Evolutionary conservation across 2,329 filamentous ascomycete genomes (phyloP).

Genomic region (Xylaria sp.): DNA sequence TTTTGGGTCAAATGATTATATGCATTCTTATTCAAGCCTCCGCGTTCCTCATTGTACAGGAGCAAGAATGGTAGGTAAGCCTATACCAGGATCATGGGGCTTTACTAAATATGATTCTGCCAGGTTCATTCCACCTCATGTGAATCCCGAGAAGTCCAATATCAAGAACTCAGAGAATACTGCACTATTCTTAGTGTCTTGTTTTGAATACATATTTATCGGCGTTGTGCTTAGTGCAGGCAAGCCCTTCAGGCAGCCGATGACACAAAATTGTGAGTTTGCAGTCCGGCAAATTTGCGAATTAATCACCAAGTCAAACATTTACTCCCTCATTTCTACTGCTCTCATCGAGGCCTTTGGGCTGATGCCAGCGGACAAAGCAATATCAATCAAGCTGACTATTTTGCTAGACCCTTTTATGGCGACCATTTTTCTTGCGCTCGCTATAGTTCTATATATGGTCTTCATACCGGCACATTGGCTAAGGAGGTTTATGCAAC

Average conservation of each 20-base stretch:
- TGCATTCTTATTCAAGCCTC: conserved; percentile 81
- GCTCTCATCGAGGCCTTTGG: neutral
- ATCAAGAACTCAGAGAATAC: conserved; percentile 95
- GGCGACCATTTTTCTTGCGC: conserved; percentile 74
- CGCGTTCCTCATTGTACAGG: conserved; percentile 78
- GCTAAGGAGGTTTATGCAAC: conserved; percentile 81
- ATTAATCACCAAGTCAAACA: neutral
- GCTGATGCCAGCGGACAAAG: neutral
- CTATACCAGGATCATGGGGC: neutral
- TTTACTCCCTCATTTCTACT: neutral
- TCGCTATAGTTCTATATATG: conserved; percentile 81
- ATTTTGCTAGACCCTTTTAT: conserved; percentile 81
- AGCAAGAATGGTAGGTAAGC: conserved; percentile 76
- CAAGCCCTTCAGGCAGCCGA: conserved; percentile 84
- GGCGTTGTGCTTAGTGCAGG: conserved; percentile 93
- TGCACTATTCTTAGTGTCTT: conserved; percentile 86
- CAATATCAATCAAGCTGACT: conserved; percentile 39
- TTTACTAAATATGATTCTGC: conserved; percentile 2
- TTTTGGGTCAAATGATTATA: conserved; percentile 88
- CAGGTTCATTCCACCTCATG: conserved; percentile 81
- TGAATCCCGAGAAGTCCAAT: conserved; percentile 83
- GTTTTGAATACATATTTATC: conserved; percentile 93
- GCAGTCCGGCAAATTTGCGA: neutral
- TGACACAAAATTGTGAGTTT: conserved; percentile 79
- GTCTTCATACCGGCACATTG: conserved; percentile 77